Evolutionary conservation across 202 grass and related monocot species (phyloP).

Genomic region (Hordeum pubiflorum): DNA sequence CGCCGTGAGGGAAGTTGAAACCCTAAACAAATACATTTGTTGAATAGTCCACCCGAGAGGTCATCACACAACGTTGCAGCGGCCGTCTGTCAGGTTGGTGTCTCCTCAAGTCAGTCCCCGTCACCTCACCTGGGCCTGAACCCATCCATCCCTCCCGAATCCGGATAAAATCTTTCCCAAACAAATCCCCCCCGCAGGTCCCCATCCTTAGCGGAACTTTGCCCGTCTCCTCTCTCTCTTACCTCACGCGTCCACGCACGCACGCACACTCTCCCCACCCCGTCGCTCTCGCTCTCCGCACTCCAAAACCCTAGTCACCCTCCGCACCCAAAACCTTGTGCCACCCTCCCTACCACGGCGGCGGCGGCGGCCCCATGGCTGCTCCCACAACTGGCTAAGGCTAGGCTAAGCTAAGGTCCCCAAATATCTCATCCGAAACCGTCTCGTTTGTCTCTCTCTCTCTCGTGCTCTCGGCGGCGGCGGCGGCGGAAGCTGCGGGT

Average conservation of each 20-base stretch:
- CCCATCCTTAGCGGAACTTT: background rate
- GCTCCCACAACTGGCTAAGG: background rate
- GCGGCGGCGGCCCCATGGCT: slow-evolving; percentile 20
- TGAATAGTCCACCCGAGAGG: too few relatives aligned
- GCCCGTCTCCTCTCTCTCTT: background rate
- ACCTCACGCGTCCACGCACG: slow-evolving; percentile 37
- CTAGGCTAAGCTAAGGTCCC: background rate
- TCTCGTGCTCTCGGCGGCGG: background rate
- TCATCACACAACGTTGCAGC: too few relatives aligned
- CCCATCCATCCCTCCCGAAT: background rate
- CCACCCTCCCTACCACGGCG: background rate
- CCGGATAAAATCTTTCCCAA: slow-evolving; percentile 6
- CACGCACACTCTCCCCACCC: slow-evolving; percentile 9
- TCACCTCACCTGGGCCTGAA: background rate
- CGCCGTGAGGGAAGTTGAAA: too few relatives aligned
- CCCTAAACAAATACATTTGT: too few relatives aligned
- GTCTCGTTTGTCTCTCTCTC: background rate
- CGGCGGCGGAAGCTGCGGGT: background rate
- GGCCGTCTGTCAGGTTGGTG: background rate
- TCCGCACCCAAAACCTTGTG: slow-evolving; percentile 17
- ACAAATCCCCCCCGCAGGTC: background rate
- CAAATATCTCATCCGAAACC: background rate
- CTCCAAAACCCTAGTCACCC: slow-evolving; percentile 39
- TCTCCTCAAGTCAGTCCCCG: background rate
- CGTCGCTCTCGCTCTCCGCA: background rate